These are phyloP conservation scores for Cryptococcus hybrid DNA, from an alignment of 1,284 basidiomycete species.

Conservation along the genomic window DNA sequence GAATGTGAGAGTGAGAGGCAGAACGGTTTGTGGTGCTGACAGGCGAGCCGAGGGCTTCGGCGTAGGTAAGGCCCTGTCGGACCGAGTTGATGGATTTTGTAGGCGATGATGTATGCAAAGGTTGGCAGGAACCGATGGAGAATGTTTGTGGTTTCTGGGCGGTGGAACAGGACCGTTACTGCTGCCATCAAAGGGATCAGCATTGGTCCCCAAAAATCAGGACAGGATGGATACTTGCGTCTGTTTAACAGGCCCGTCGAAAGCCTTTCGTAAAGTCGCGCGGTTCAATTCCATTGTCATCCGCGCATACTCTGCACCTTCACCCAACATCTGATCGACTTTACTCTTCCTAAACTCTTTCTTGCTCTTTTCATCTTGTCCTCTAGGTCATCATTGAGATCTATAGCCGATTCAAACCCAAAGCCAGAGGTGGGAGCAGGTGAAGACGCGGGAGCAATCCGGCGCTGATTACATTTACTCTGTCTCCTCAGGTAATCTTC, in stretches of 20 bases:
- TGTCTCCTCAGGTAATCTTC: slow-evolving; percentile 7
- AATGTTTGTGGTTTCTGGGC: not conserved
- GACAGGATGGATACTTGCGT: not conserved
- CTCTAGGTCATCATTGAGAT: not conserved
- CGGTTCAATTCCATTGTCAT: slow-evolving; percentile 22
- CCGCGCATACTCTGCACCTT: slow-evolving; percentile 26
- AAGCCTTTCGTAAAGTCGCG: not conserved
- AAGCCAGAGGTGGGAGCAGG: not conserved
- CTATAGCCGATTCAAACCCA: slow-evolving; percentile 1
- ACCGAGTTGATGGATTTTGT: too few relatives aligned
- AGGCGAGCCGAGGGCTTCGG: too few relatives aligned
- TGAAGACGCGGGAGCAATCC: slow-evolving; percentile 9
- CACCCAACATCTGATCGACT: slow-evolving; percentile 25
- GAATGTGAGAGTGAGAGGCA: slow-evolving; percentile 9
- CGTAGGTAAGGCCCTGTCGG: too few relatives aligned
- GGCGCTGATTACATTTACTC: slow-evolving; percentile 7
- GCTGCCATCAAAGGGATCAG: too few relatives aligned
- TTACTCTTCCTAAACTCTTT: slow-evolving; percentile 11
- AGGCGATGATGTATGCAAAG: too few relatives aligned
- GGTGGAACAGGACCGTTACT: slow-evolving; percentile 13
- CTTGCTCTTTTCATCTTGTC: not conserved
- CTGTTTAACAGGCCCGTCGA: slow-evolving; percentile 8
- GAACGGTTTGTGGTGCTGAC: slow-evolving; percentile 8
- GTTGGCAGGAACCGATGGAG: too few relatives aligned
- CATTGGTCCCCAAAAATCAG: not conserved